Conservation (phyloP, 2,329 filamentous ascomycete species). For the Daldinia sp. region DNA sequence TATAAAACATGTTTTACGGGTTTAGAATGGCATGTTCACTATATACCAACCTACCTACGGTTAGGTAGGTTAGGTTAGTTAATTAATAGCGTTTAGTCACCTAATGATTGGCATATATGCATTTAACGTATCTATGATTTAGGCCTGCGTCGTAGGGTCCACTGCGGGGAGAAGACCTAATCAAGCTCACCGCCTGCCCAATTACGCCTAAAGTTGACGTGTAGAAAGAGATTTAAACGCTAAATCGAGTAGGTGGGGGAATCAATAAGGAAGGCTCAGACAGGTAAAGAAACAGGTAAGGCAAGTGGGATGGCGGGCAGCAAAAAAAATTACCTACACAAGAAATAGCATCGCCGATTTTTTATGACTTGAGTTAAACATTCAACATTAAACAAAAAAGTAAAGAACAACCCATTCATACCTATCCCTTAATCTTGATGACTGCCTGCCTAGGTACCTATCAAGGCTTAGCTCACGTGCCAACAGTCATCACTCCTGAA, state of each 20-base stretch:
- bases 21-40: no score
- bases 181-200: conserved; percentile 27
- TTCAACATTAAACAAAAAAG: conserved; percentile 10
- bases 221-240: conserved; percentile 28
- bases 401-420: not conserved
- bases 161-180: conserved; percentile 9
- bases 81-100: not conserved
- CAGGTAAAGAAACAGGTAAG: not conserved
- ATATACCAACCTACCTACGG: no score
- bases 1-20: no score
- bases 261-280: conserved; percentile 9
- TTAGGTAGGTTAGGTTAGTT: no score
- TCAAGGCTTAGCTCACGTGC: no score
- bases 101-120: not conserved
- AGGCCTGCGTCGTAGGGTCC: not conserved
- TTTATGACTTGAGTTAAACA: conserved; percentile 19
- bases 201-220: conserved; percentile 23
- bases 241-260: conserved; percentile 39
- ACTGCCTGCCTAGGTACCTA: no score
- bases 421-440: not conserved
- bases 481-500: no score
- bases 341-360: conserved; percentile 17
- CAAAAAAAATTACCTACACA: conserved; percentile 22
- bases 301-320: conserved; percentile 16
- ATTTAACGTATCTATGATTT: not conserved